Base-by-base conservation (phyloP, 2,329 filamentous ascomycete genomes). In the Ophiostoma novo-ulmi region DNA sequence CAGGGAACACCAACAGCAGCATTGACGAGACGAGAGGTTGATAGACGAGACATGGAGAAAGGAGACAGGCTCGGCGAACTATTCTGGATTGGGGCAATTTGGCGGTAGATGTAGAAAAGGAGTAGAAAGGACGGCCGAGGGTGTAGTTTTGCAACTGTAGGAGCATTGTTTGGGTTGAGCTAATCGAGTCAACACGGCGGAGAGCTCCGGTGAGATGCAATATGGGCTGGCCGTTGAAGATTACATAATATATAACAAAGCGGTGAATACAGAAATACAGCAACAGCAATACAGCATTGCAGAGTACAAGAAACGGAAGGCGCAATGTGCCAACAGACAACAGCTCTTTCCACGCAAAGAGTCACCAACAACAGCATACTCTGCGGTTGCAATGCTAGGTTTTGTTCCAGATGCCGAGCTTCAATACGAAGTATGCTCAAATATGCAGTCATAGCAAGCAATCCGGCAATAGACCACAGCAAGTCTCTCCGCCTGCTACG, bases 51-150 rank as follows among this genome's bases (percentile, higher is more conserved):
- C 5, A 22, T 8, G 26, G 13, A 26, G 11, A 58, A 4, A 14
- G n/a, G 26, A 26, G 7, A 58, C 5, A 58, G 11, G 14, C 58
- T 63, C 26, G 26, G 58, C 58, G 11, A 13, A 35, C 58, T 36
- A 63, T 5, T 7, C 58, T 36, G 10, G 26, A 63, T 63, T 63
- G 14, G 26, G 58, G 14, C 26, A 63, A 63, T 63, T 35, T 63
- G 58, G 58, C 58, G 58, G 26, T 17, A 63, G 26, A 63, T 63
- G 26, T 63, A 63, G 26, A 35, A 63, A 63, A 5, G 22, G 58
- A 63, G 14, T 48, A 48, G 44, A 48, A 48, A 48, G 17, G 44
- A 48, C 17, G 14, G 17, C 44, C 44, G 44, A 48, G 44, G 17
- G 20, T 48, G 44, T 20, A 48, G 41, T 48, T 20, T 20, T 17